Evolutionary conservation across 169 alveolate genomes (phyloP).

Genomic region (Cryptosporidium ryanae): DNA sequence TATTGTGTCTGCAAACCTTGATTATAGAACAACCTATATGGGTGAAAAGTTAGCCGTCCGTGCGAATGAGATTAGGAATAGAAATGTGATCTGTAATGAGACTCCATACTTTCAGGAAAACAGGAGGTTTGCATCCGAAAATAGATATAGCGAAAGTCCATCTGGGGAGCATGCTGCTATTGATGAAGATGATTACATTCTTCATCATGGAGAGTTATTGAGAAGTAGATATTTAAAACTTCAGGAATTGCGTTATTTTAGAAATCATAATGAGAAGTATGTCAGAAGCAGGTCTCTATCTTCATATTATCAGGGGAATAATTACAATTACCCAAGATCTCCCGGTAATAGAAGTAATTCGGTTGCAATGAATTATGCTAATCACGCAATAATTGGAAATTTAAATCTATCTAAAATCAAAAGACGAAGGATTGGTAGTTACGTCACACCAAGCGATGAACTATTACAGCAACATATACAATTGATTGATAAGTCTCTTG

Average conservation of each 20-base stretch:
- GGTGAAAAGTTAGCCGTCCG: constrained; percentile 52
- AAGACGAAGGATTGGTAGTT: constrained; percentile 63
- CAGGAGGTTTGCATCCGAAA: background rate
- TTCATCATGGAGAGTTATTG: constrained; percentile 52
- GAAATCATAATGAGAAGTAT: background rate
- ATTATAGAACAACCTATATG: constrained; percentile 61
- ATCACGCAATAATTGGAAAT: background rate
- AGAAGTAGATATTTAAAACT: constrained; percentile 44
- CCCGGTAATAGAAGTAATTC: constrained; percentile 62
- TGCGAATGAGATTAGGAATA: constrained; percentile 30
- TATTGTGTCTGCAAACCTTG: constrained; percentile 55
- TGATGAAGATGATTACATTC: constrained; percentile 32
- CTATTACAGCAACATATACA: constrained; percentile 60
- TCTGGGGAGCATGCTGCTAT: background rate
- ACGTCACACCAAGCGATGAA: constrained; percentile 18
- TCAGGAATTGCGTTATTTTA: background rate
- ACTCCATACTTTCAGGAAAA: background rate
- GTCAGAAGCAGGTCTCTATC: constrained; percentile 57
- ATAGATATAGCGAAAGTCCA: constrained; percentile 1
- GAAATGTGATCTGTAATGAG: background rate
- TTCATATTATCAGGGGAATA: constrained; percentile 42
- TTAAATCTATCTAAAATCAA: background rate
- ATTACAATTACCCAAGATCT: background rate
- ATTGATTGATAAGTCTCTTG: constrained; percentile 57
- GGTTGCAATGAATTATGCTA: background rate